phyloP scores from a whole-genome alignment of 805 yeast species.

The Nakazawaea anatomiae region DNA sequence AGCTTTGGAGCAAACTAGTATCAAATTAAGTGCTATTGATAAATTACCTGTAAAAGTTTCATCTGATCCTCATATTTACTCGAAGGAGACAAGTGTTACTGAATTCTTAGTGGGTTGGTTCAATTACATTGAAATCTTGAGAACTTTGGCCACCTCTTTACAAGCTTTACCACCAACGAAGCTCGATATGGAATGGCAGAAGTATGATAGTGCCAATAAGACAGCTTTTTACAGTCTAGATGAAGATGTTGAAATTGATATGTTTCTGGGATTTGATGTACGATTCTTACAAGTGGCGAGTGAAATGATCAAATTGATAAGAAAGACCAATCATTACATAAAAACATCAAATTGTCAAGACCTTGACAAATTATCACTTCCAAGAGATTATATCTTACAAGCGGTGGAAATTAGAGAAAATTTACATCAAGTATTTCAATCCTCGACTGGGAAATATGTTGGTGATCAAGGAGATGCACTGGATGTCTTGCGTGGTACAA shows the following conservation, averaged over 20 bases:
- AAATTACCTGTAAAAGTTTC: conserved; percentile 4
- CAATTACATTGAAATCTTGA: conserved; percentile 59
- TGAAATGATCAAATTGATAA: conserved; percentile 37
- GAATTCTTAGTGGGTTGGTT: conserved; percentile 64
- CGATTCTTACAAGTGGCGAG: conserved; percentile 53
- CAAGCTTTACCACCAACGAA: conserved; percentile 14
- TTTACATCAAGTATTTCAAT: conserved; percentile 19
- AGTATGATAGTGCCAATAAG: conserved; percentile 16
- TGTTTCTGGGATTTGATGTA: conserved; percentile 61
- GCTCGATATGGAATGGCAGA: not conserved
- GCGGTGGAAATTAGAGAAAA: conserved; percentile 36
- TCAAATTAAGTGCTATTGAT: conserved; percentile 11
- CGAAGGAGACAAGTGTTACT: conserved; percentile 31
- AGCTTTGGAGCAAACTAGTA: conserved; percentile 15
- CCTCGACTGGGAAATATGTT: conserved; percentile 8
- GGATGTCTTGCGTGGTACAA: conserved; percentile 35
- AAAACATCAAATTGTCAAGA: conserved; percentile 2
- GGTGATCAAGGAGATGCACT: conserved; percentile 13
- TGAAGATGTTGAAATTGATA: conserved; percentile 43
- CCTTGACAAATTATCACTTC: conserved; percentile 13
- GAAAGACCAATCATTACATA: conserved; percentile 17
- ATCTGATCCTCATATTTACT: conserved; percentile 11
- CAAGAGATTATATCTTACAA: conserved; percentile 20
- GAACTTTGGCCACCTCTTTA: conserved; percentile 51
- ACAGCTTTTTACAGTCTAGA: conserved; percentile 11